Conservation (phyloP, 2,329 filamentous ascomycete genomes). For the Microsporum ferrugineum region DNA sequence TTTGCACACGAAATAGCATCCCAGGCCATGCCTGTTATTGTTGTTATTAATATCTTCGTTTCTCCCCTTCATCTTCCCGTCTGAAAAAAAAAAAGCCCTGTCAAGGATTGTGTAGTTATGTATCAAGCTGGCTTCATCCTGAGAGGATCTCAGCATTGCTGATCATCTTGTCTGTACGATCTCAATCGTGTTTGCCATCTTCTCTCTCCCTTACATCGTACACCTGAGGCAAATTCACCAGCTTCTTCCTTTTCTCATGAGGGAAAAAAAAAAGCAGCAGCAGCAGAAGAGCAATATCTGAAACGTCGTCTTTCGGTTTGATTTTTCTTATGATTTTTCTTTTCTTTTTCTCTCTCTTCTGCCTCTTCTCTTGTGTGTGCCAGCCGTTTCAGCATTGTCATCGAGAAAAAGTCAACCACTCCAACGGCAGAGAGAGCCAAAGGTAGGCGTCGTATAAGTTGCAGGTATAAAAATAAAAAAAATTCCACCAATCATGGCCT, state of each 20-base stretch:
- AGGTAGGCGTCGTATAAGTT: neutral
- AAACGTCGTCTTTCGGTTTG: neutral
- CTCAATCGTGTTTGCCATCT: neutral
- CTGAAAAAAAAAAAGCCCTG: conserved; percentile 1
- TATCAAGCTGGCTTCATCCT: neutral
- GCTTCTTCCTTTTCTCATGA: neutral
- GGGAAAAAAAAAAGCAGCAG: neutral
- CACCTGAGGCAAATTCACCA: neutral
- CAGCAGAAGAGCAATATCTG: neutral
- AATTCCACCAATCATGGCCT: neutral
- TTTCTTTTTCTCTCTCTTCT: neutral
- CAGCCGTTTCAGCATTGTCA: neutral
- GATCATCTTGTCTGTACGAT: neutral
- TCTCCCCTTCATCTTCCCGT: neutral
- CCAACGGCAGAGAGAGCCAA: neutral
- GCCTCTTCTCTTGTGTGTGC: neutral
- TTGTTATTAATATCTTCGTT: conserved; percentile 1
- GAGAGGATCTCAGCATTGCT: neutral
- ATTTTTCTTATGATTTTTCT: neutral
- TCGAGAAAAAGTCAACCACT: neutral
- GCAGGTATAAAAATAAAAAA: neutral
- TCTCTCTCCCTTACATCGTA: neutral
- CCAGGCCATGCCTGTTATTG: neutral
- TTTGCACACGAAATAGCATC: neutral
- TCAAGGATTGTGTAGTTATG: neutral